Evolutionary conservation across 306 rosid species (phyloP).

Genomic region (Pterocarpus santalinus): DNA sequence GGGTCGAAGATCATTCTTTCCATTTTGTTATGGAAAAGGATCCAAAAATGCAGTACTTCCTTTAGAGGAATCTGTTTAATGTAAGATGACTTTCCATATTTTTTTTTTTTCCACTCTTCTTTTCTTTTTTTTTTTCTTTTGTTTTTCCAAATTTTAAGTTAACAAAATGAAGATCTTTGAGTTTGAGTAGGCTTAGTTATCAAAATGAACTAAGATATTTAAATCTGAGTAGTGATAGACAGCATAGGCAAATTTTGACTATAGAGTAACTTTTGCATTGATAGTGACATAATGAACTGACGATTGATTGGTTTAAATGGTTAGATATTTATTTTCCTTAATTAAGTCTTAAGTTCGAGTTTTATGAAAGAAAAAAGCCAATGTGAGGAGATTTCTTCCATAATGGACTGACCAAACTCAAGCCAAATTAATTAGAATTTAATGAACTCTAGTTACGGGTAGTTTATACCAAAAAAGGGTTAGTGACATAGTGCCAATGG

Average conservation of each 20-base stretch:
- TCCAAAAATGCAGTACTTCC: constrained; percentile 60
- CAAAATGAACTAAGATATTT: constrained; percentile 34
- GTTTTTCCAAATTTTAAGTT: constrained; percentile 21
- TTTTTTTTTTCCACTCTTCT: neutral
- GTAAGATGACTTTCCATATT: neutral
- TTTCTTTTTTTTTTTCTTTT: neutral
- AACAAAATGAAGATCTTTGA: no score
- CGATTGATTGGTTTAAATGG: no score
- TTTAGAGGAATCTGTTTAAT: constrained; percentile 52
- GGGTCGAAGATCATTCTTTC: constrained; percentile 65
- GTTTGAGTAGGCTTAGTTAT: neutral
- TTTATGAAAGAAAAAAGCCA: no score
- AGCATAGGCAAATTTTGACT: neutral
- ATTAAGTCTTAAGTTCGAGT: no score
- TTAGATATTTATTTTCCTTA: no score
- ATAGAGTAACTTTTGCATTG: constrained; percentile 43
- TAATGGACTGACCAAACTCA: no score
- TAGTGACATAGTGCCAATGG: neutral
- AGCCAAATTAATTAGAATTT: no score
- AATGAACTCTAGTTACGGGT: no score
- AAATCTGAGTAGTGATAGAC: neutral
- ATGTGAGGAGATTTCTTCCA: no score
- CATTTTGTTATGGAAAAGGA: constrained; percentile 62
- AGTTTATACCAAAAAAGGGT: no score
- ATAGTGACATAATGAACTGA: neutral